A percentile compares a stretch with the other conserved stretches of the same genome.
These are phyloP conservation scores for Coprinellus aureogranulatus DNA, from an alignment of 768 basidiomycete genomes.

Conservation along the genomic window DNA sequence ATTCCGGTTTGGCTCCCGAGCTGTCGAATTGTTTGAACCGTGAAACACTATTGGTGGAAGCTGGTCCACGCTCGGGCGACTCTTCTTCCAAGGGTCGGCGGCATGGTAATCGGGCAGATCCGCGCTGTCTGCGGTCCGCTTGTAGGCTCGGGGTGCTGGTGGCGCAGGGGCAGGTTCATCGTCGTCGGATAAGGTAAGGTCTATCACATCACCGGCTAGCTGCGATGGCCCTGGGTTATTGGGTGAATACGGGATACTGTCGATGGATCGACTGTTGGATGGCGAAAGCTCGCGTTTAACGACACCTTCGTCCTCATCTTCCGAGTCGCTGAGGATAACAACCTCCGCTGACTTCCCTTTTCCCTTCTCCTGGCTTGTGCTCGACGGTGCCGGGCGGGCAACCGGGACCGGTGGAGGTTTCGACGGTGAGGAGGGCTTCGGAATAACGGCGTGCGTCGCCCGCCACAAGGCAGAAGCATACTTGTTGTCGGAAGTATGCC, in stretches of 20 bases:
- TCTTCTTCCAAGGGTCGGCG: slow-evolving; percentile 76
- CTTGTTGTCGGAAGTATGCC: slow-evolving; percentile 91
- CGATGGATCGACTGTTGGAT: slow-evolving; percentile 41
- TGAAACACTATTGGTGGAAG: slow-evolving; percentile 8
- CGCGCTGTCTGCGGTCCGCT: slow-evolving; percentile 58
- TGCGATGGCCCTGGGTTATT: slow-evolving; percentile 26
- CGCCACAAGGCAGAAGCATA: slow-evolving; percentile 76
- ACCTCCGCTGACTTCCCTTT: slow-evolving; percentile 45
- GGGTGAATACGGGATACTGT: slow-evolving; percentile 24
- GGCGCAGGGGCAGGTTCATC: slow-evolving; percentile 54
- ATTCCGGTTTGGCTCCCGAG: background rate
- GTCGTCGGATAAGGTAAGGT: slow-evolving; percentile 76
- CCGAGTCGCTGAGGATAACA: slow-evolving; percentile 53
- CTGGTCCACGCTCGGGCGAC: slow-evolving; percentile 31
- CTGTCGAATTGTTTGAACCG: slow-evolving; percentile 6
- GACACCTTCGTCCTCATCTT: slow-evolving; percentile 74
- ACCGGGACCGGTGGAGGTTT: slow-evolving; percentile 20
- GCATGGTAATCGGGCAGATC: slow-evolving; percentile 35
- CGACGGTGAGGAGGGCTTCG: slow-evolving; percentile 26
- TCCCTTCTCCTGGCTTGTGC: slow-evolving; percentile 18
- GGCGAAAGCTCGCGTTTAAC: slow-evolving; percentile 77
- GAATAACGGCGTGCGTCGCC: slow-evolving; percentile 45
- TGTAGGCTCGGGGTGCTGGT: slow-evolving; percentile 27
- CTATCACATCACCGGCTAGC: slow-evolving; percentile 60
- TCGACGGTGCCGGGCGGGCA: slow-evolving; percentile 13